Evolutionary conservation across 1,284 basidiomycete genomes (phyloP).

Genomic region (Moniliella sp.): DNA sequence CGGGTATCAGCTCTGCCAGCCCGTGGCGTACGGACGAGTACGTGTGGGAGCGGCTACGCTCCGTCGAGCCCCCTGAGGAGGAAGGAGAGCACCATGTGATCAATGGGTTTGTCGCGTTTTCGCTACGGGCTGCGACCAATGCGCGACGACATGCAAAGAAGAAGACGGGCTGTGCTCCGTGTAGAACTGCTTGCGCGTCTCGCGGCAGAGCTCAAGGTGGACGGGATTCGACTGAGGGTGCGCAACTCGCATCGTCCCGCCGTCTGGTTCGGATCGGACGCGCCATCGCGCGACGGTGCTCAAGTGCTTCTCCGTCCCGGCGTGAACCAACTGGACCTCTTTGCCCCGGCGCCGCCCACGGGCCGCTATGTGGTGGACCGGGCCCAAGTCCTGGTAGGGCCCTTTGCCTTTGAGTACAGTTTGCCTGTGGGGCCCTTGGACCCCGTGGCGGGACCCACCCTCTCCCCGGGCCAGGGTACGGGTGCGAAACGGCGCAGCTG

Average conservation of each 20-base stretch:
- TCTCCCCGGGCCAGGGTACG: neutral
- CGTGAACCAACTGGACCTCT: constrained; percentile 7
- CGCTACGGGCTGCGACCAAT: no score
- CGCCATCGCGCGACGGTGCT: no score
- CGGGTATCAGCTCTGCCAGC: no score
- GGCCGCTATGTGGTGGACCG: constrained; percentile 22
- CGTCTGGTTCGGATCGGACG: constrained; percentile 17
- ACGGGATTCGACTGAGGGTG: constrained; percentile 19
- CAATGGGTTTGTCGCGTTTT: no score
- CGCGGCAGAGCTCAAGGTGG: constrained; percentile 8
- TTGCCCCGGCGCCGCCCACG: constrained; percentile 9
- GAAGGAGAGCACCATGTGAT: no score
- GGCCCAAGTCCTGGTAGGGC: constrained; percentile 16
- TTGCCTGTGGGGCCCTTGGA: no score
- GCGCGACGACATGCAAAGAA: no score
- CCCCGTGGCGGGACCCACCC: no score
- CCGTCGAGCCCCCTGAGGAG: no score
- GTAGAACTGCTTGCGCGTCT: constrained; percentile 10
- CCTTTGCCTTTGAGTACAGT: constrained; percentile 11
- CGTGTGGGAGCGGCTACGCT: no score
- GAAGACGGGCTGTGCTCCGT: constrained; percentile 16
- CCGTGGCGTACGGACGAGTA: no score
- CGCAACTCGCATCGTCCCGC: constrained; percentile 6
- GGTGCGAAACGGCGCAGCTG: constrained; percentile 1
- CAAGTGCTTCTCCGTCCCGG: constrained; percentile 11